These are phyloP conservation scores for Vigna mungo DNA, from an alignment of 306 rosid species.

Conservation along the genomic window DNA sequence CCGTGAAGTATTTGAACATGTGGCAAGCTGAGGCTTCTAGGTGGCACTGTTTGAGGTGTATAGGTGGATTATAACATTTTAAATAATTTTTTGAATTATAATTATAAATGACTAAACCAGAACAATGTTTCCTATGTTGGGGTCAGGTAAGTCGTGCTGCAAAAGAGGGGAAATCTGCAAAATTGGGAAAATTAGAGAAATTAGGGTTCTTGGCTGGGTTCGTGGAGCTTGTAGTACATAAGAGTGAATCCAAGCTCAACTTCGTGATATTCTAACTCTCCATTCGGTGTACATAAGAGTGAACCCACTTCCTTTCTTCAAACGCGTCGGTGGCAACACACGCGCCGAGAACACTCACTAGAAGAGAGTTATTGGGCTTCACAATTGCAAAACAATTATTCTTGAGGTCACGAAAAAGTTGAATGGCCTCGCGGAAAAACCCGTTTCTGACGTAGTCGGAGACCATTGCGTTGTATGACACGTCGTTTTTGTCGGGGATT, in stretches of 20 bases:
- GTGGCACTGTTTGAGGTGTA: no score
- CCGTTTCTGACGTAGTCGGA: conserved; percentile 55
- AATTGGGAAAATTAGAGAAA: no score
- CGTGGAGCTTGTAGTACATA: no score
- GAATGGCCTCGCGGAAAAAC: conserved; percentile 42
- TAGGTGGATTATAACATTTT: no score
- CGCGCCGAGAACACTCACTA: conserved; percentile 51
- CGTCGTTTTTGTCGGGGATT: conserved; percentile 40
- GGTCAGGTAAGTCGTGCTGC: no score
- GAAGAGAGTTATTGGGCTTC: conserved; percentile 40
- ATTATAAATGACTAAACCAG: no score
- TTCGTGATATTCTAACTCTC: conserved; percentile 36
- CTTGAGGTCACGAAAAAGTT: conserved; percentile 42
- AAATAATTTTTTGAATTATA: no score
- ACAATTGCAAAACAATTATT: neutral
- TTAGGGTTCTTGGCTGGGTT: no score
- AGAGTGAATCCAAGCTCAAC: conserved; percentile 32
- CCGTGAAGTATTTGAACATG: no score
- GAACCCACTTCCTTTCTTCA: conserved; percentile 56
- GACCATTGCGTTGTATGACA: conserved; percentile 50
- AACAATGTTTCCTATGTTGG: no score
- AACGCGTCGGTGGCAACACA: conserved; percentile 48
- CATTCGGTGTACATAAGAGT: conserved; percentile 40
- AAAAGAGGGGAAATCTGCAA: no score
- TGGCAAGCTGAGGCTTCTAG: no score